Evolutionary conservation across 441 rosid species (phyloP).

Genomic region (Corymbia calophylla): DNA sequence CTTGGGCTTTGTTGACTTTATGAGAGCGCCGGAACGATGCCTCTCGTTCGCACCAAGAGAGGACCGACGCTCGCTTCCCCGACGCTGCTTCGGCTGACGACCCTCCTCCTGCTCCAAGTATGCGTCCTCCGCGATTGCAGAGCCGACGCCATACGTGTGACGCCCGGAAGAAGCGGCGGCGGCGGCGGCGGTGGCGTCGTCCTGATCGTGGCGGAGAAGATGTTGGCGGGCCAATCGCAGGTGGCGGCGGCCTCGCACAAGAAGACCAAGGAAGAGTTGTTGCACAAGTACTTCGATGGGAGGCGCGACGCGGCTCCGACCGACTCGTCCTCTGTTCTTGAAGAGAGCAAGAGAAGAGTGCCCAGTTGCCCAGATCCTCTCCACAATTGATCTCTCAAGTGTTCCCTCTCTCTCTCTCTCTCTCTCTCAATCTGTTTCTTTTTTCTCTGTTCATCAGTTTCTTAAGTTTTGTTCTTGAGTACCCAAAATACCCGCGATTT

Average conservation of each 20-base stretch:
- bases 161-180: background rate
- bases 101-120: background rate
- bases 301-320: background rate
- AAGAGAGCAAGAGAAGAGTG: background rate
- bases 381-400: background rate
- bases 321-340: background rate
- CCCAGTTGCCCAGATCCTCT: conserved; percentile 15
- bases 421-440: background rate
- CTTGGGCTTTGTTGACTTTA: background rate
- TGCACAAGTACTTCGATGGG: background rate
- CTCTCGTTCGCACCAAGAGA: background rate
- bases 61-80: background rate
- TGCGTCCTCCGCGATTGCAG: background rate
- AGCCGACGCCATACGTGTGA: background rate
- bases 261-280: background rate
- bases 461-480: background rate
- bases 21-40: background rate
- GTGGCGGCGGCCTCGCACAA: background rate
- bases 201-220: background rate
- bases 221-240: background rate
- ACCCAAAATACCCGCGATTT: conserved; percentile 1
- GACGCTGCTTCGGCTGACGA: background rate
- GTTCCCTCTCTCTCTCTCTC: background rate
- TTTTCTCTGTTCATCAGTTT: background rate
- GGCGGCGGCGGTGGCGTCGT: background rate